phyloP scores from a whole-genome alignment of 176 grass and related monocot genomes.

The Luzula sylvatica region DNA sequence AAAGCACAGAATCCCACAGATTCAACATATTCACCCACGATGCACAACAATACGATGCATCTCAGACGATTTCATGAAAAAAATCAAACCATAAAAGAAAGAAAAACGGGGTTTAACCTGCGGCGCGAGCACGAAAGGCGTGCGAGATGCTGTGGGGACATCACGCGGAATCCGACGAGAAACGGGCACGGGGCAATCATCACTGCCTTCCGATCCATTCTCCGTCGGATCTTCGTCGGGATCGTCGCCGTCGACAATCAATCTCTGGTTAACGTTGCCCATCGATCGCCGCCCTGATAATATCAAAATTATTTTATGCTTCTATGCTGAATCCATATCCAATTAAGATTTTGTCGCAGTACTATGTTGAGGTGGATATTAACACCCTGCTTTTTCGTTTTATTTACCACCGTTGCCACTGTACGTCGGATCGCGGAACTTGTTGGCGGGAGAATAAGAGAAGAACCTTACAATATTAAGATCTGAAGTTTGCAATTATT shows the following conservation, averaged over 20 bases:
- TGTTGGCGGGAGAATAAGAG: neutral
- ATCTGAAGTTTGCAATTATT: neutral
- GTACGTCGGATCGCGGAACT: neutral
- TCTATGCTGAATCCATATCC: slow-evolving; percentile 8
- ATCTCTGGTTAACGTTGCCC: slow-evolving; percentile 61
- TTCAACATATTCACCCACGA: neutral
- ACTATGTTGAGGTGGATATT: slow-evolving; percentile 12
- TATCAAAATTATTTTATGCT: neutral
- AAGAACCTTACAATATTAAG: neutral
- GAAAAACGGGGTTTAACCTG: slow-evolving; percentile 32
- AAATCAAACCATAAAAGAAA: neutral
- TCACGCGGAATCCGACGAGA: slow-evolving; percentile 19
- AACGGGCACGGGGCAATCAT: slow-evolving; percentile 17
- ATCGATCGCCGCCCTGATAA: slow-evolving; percentile 24
- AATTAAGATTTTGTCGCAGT: neutral
- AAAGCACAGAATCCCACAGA: neutral
- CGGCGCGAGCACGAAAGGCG: slow-evolving; percentile 44
- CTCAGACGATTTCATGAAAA: neutral
- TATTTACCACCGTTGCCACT: slow-evolving; percentile 14
- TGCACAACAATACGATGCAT: neutral
- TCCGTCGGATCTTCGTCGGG: slow-evolving; percentile 10
- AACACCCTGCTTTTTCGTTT: neutral
- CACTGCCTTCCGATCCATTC: neutral
- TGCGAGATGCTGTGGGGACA: slow-evolving; percentile 30
- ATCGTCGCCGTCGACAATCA: slow-evolving; percentile 44